A percentile compares a stretch with the other conserved stretches of the same genome.
Evolutionary conservation across 192 early-diverging fungal genomes (phyloP).

Genomic region (Polychytrium aggregatum): DNA sequence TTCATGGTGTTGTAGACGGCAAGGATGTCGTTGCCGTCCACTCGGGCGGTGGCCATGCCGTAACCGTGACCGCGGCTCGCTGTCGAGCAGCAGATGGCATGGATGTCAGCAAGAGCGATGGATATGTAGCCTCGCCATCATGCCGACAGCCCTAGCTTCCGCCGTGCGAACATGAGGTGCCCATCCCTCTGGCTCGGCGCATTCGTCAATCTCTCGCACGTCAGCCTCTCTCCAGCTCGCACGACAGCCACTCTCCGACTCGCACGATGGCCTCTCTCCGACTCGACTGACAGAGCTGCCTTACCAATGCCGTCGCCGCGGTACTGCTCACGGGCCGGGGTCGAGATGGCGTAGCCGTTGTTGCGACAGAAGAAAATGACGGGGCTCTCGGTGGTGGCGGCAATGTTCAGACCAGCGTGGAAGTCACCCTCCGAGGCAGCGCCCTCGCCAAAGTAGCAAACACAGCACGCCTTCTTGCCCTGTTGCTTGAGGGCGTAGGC

Average conservation of each 20-base stretch:
- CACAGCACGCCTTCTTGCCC: conserved; percentile 63
- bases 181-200: too few relatives aligned
- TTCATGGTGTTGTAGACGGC: conserved; percentile 90
- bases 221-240: too few relatives aligned
- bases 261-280: background rate
- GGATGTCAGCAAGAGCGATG: too few relatives aligned
- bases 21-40: conserved; percentile 96
- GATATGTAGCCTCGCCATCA: too few relatives aligned
- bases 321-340: conserved; percentile 90
- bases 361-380: conserved; percentile 96
- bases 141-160: too few relatives aligned
- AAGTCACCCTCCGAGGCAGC: conserved; percentile 95
- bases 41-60: conserved; percentile 92
- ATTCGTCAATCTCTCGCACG: too few relatives aligned
- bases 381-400: conserved; percentile 79
- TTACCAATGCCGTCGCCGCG: conserved; percentile 86
- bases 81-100: conserved; percentile 9
- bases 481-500: conserved; percentile 86
- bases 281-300: background rate
- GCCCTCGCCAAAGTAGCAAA: conserved; percentile 98
- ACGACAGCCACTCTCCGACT: conserved; percentile 1
- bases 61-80: conserved; percentile 90
- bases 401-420: conserved; percentile 96
- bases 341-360: conserved; percentile 98
- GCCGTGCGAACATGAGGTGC: too few relatives aligned